phyloP scores from a whole-genome alignment of 768 basidiomycete species.

The Amanita pseudoporphyria region DNA sequence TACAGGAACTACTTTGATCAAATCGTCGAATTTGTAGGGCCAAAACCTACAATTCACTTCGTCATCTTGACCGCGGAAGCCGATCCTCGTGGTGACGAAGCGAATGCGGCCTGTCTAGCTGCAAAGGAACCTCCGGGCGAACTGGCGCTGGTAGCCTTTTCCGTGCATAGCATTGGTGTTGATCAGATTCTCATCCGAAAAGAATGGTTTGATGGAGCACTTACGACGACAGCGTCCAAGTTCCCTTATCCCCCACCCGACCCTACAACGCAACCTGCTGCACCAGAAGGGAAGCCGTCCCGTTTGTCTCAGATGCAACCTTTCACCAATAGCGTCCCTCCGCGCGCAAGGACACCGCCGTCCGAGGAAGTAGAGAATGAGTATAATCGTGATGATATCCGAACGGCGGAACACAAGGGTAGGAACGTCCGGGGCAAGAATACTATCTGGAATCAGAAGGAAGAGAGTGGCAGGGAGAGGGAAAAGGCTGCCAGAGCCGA shows the following conservation, averaged over 20 bases:
- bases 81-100: constrained; percentile 75
- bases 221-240: constrained; percentile 45
- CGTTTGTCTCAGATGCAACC: constrained; percentile 6
- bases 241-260: constrained; percentile 39
- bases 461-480: constrained; percentile 22
- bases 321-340: constrained; percentile 17
- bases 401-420: constrained; percentile 35
- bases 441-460: constrained; percentile 52
- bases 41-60: constrained; percentile 82
- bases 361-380: constrained; percentile 71
- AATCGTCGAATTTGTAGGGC: constrained; percentile 72
- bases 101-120: constrained; percentile 74
- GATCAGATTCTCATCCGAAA: constrained; percentile 81
- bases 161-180: constrained; percentile 83
- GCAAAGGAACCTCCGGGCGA: constrained; percentile 72
- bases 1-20: constrained; percentile 68
- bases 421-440: constrained; percentile 43
- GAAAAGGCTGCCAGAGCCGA: constrained; percentile 27
- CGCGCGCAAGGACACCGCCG: constrained; percentile 55
- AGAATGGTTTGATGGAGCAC: constrained; percentile 76
- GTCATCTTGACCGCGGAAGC: constrained; percentile 81
- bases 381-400: constrained; percentile 47
- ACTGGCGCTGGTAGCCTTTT: constrained; percentile 76
- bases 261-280: constrained; percentile 12
- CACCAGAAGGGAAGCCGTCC: constrained; percentile 16